These are phyloP conservation scores for Medicago truncatula DNA, from an alignment of 306 rosid species.

Conservation along the genomic window MtrunA17r5.0-ANR NC_053047.1:7316001-7316500, in stretches of 20 bases:
- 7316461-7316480: constrained; percentile 33
- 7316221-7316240: neutral
- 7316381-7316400: constrained; percentile 78
- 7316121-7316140: constrained; percentile 10
- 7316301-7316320: constrained; percentile 30
- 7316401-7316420: constrained; percentile 83
- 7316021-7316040: too few relatives aligned
- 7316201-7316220: constrained; percentile 25
- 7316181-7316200: neutral
- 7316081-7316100: constrained; percentile 14
- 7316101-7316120: constrained; percentile 3
- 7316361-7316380: constrained; percentile 75
- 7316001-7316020: too few relatives aligned
- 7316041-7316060: constrained; percentile 8
- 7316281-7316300: constrained; percentile 2
- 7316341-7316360: neutral
- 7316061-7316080: neutral
- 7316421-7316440: constrained; percentile 12
- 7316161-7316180: constrained; percentile 19
- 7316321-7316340: neutral
- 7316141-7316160: constrained; percentile 23
- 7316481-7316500: constrained; percentile 23
- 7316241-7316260: neutral
- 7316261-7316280: constrained; percentile 15
- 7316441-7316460: constrained; percentile 19